Base-by-base conservation (phyloP, 2,329 filamentous ascomycete species). In the Phaeomoniella chlamydospora region DNA sequence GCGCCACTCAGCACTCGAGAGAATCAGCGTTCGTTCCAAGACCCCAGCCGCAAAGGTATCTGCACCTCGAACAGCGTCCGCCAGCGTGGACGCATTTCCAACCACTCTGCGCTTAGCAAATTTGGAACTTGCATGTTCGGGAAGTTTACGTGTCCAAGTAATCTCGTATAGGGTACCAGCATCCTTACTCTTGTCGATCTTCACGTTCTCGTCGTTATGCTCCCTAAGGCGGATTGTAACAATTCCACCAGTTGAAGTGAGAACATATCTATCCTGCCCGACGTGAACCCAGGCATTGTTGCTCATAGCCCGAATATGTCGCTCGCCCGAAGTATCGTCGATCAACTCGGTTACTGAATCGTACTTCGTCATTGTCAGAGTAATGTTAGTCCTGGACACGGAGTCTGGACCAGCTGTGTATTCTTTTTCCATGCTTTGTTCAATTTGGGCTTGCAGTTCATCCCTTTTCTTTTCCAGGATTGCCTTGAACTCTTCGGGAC, bases 321-420 rank as follows among this genome's bases (percentile, higher is more conserved):
- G 67, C 49, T 96, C 88, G 17, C 73, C 74, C 2, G 77, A 80
- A 1, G 77, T 79, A 53, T 96, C 88, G 31, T 78, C 70, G 22
- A 98, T 79, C 11, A 98, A 70, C 49, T 96, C 90, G 44, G 86
- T 78, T n/a, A 98, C 77, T 2, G 80, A 88, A 39, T 82, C 80
- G 54, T 96, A 98, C 47, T 94, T 3, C 18, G 32, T 34, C 11
- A 18, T 18, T 34, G 22, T 26, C 22, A 26, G n/a, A 6, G 9
- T 26, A n/a, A 26, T 26, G n/a, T 26, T n/a, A n/a, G 22, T n/a
- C n/a, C 22, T 26, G 9, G n/a, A 9, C n/a, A n/a, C 22, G 22
- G 22, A 9, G 9, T 26, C 22, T 26, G 22, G 22, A 9, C 9
- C 9, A n/a, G 22, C 6, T 6, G n/a, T 26, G 9, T 26, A n/a